phyloP scores from a whole-genome alignment of 257 asterid genomes.

The Capsicum pubescens region DNA sequence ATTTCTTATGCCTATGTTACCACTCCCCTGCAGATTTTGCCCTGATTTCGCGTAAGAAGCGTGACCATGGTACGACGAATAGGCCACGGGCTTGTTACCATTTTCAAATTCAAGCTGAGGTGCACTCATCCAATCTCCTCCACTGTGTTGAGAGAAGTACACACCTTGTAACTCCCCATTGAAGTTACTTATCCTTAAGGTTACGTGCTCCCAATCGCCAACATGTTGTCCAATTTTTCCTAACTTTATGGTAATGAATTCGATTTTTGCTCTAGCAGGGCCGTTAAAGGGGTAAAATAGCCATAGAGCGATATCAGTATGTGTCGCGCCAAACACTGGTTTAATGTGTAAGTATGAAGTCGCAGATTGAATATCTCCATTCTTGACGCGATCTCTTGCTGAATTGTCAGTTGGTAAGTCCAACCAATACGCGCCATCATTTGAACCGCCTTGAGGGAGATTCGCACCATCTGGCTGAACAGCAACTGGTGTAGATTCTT shows the following conservation, averaged over 20 bases:
- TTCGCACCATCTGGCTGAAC: slow-evolving; percentile 62
- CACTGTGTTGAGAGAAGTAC: slow-evolving; percentile 70
- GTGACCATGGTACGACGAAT: slow-evolving; percentile 81
- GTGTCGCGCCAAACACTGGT: slow-evolving; percentile 74
- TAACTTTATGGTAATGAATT: slow-evolving; percentile 51
- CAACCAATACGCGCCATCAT: slow-evolving; percentile 75
- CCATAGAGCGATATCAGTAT: slow-evolving; percentile 71
- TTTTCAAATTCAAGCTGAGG: slow-evolving; percentile 55
- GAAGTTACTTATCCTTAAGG: slow-evolving; percentile 74
- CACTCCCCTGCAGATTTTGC: slow-evolving; percentile 59
- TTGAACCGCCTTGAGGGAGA: slow-evolving; percentile 75
- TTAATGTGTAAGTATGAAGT: slow-evolving; percentile 61
- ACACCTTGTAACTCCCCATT: slow-evolving; percentile 64
- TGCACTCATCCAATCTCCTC: slow-evolving; percentile 61
- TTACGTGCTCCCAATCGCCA: slow-evolving; percentile 94
- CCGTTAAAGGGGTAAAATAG: slow-evolving; percentile 88
- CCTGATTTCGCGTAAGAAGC: slow-evolving; percentile 64
- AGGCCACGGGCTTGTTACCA: slow-evolving; percentile 59
- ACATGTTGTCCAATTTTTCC: slow-evolving; percentile 77
- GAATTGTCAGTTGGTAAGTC: slow-evolving; percentile 64
- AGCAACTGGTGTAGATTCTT: slow-evolving; percentile 54
- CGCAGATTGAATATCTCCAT: slow-evolving; percentile 56
- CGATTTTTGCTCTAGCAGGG: slow-evolving; percentile 67
- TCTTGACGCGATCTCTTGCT: slow-evolving; percentile 52
- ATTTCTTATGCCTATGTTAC: slow-evolving; percentile 65